Evolutionary conservation across 805 yeast genomes (phyloP), one percentile per base, ranked within the genome.

Genomic region (Metschnikowia similis): DNA sequence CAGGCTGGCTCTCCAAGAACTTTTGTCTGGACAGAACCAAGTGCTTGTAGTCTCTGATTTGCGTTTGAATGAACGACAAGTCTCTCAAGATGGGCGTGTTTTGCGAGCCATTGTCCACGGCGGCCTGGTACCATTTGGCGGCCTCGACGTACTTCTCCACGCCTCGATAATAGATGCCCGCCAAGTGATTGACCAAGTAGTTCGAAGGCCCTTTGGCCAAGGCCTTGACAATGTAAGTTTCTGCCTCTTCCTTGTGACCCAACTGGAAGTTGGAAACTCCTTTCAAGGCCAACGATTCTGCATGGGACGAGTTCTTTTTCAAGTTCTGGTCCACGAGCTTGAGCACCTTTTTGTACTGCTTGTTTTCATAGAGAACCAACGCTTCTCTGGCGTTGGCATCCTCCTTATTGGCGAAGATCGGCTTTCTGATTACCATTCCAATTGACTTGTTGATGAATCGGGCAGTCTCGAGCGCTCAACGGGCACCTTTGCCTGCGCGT

Each of bases 311-410:
- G 61, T 83, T 82, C 61, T 87, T 89, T 72, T 89, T 88, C 60
- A 92, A 67, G 57, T 87, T 79, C 34, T 79, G 71, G 46, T 94
- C 97, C 39, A 89, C 79, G 29, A 83, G 63, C 64, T 87, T 87
- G 59, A 91, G 68, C 1, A 96, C 82, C 61, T 92, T 90, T 64
- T 88, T 88, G 74, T 91, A 91, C 66, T 89, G 90, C 65, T 88
- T 89, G 43, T 77, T 65, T 63, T 94, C 98, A 61, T 89, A 94
- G 30, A 87, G 76, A 58, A 82, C 82, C 60, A 94, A 75, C 0
- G 97, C 96, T 57, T 85, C 87, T 51, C 85, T 78, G 72, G 92
- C 90, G 55, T 81, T 81, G 31, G 77, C 75, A 49, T 87, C 92
- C 56, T 89, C 96, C 65, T 87, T 89, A 53, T 57, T 66, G 45